phyloP scores from a whole-genome alignment of 176 grass and related monocot species.

The Echinochloa phyllopogon region DNA sequence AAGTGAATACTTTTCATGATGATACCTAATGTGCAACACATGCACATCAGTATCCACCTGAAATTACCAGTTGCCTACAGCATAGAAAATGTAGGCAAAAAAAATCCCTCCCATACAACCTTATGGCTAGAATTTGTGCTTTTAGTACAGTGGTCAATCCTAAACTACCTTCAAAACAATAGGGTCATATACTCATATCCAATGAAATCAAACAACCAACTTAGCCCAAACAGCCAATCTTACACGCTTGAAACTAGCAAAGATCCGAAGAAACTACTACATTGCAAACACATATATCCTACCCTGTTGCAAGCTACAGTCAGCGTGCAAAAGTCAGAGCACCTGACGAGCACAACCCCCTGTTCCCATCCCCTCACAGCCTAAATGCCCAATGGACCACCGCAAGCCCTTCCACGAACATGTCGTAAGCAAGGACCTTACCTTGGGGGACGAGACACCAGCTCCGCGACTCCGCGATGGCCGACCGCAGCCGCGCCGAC shows the following conservation, averaged over 20 bases:
- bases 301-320: background rate
- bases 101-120: background rate
- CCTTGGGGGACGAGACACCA: conserved; percentile 89
- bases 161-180: background rate
- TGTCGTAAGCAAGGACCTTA: conserved; percentile 17
- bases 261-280: no score
- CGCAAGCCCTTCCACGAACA: background rate
- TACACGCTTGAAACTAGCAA: background rate
- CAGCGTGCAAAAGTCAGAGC: background rate
- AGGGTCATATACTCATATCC: background rate
- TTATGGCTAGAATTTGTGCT: background rate
- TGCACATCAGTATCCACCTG: background rate
- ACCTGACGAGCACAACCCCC: background rate
- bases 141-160: background rate
- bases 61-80: background rate
- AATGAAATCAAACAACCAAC: background rate
- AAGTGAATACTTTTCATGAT: background rate
- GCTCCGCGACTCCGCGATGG: conserved; percentile 68
- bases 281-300: background rate
- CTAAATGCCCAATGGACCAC: background rate
- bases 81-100: background rate
- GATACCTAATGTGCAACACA: background rate
- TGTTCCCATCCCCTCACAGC: background rate
- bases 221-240: background rate
- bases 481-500: conserved; percentile 57